Evolutionary conservation across 2,329 filamentous ascomycete genomes (phyloP).

Genomic region (Phialocephala sp.): DNA sequence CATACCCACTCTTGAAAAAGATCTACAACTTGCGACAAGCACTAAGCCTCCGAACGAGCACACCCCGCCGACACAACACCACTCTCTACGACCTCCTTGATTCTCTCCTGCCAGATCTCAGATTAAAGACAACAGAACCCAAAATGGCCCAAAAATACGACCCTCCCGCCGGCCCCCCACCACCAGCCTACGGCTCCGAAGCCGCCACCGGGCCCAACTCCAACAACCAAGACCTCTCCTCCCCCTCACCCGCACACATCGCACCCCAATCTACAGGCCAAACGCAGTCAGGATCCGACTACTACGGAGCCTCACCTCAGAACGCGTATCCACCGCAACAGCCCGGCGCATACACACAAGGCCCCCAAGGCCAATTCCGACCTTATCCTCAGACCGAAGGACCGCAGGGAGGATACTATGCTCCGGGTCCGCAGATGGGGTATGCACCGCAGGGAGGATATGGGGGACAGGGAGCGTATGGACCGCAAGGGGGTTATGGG

Average conservation of each 20-base stretch:
- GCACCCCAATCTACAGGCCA: slow-evolving; percentile 22
- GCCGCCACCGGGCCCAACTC: background rate
- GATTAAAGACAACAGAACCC: background rate
- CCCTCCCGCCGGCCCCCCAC: slow-evolving; percentile 31
- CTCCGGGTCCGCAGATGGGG: slow-evolving; percentile 35
- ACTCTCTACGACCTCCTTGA: background rate
- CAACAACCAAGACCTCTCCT: slow-evolving; percentile 19
- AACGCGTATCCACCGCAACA: slow-evolving; percentile 19
- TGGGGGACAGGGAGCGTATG: slow-evolving; percentile 17
- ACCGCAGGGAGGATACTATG: slow-evolving; percentile 33
- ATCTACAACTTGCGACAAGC: slow-evolving; percentile 17
- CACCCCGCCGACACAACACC: background rate
- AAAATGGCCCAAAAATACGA: slow-evolving; percentile 35
- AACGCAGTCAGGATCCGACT: slow-evolving; percentile 23
- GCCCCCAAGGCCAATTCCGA: slow-evolving; percentile 15
- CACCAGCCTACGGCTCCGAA: slow-evolving; percentile 35
- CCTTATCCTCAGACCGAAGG: slow-evolving; percentile 2
- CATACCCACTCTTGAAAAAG: background rate
- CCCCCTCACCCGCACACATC: slow-evolving; percentile 33
- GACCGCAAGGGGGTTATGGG: slow-evolving; percentile 29
- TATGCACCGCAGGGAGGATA: slow-evolving; percentile 28
- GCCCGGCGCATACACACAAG: background rate
- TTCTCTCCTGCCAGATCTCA: background rate
- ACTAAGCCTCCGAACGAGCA: slow-evolving; percentile 2
- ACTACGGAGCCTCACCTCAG: slow-evolving; percentile 31